Conservation (phyloP, 2,329 filamentous ascomycete species). For the Colletotrichum navitas region DNA sequence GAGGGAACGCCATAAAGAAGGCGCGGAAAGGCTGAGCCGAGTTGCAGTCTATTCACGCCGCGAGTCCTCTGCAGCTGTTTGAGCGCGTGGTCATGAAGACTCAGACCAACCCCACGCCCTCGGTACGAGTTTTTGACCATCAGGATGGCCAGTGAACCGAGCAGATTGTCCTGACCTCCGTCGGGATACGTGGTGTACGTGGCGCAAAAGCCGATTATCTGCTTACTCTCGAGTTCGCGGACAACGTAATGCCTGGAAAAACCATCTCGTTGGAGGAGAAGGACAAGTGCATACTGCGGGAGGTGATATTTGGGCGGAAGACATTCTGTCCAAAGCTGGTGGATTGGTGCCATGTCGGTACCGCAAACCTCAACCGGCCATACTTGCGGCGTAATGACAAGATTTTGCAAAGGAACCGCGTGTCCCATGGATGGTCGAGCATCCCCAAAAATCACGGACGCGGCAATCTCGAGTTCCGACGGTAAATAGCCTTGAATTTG, state of each 20-base stretch:
- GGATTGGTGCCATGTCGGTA: constrained; percentile 55
- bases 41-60: constrained; percentile 66
- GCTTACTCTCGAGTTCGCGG: constrained; percentile 57
- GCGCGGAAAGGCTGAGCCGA: constrained; percentile 71
- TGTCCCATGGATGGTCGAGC: constrained; percentile 6
- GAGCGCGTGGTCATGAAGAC: constrained; percentile 65
- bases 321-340: constrained; percentile 62
- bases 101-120: constrained; percentile 64
- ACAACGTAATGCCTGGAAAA: constrained; percentile 70
- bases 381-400: constrained; percentile 37
- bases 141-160: constrained; percentile 68
- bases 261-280: constrained; percentile 65
- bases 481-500: constrained; percentile 63
- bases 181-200: constrained; percentile 71
- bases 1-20: constrained; percentile 67
- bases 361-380: constrained; percentile 61
- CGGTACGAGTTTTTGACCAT: constrained; percentile 64
- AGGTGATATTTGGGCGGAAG: constrained; percentile 62
- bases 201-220: constrained; percentile 69
- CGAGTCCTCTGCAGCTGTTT: constrained; percentile 62
- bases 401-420: constrained; percentile 29
- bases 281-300: constrained; percentile 55
- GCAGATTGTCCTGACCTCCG: constrained; percentile 62
- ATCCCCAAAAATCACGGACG: constrained; percentile 64
- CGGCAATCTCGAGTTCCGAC: constrained; percentile 62